Percentiles rank a stretch among this genome's conserved stretches.
Conservation (phyloP, 352 stramenopile genomes). For the Phytophthora sansomeana region DNA sequence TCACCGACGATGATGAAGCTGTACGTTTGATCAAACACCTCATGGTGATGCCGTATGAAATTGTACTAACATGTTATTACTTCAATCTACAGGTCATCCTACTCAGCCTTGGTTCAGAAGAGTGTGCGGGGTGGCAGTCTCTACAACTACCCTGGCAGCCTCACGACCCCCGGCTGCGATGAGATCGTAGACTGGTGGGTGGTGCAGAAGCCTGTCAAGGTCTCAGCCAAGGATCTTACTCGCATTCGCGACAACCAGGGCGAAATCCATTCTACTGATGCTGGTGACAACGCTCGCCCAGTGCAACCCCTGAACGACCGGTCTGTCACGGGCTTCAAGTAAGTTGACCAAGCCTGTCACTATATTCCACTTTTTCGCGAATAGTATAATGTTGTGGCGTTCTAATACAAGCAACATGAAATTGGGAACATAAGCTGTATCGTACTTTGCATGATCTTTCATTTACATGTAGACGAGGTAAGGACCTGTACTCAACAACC, state of each 20-base stretch:
- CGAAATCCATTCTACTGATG: conserved; percentile 25
- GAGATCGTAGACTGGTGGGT: conserved; percentile 54
- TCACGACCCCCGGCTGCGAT: conserved; percentile 43
- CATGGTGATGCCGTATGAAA: not conserved
- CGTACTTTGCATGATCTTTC: too few species aligned
- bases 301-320: conserved; percentile 38
- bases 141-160: conserved; percentile 50
- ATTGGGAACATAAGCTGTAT: too few species aligned
- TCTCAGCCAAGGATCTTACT: conserved; percentile 37
- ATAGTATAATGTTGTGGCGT: too few species aligned
- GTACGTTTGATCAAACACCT: conserved; percentile 18
- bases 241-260: conserved; percentile 35
- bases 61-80: not conserved
- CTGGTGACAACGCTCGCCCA: conserved; percentile 35
- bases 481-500: too few species aligned
- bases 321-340: conserved; percentile 16
- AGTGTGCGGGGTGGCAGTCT: conserved; percentile 26
- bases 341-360: not conserved
- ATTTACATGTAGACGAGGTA: too few species aligned
- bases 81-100: conserved; percentile 27
- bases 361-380: too few species aligned
- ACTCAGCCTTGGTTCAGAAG: conserved; percentile 55
- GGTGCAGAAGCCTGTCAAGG: conserved; percentile 30
- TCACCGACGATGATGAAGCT: conserved; percentile 16
- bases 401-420: too few species aligned